Evolutionary conservation across 2,329 filamentous ascomycete species (phyloP), one percentile per base, ranked within the genome.

Genomic region (Xylariaceae sp.): DNA sequence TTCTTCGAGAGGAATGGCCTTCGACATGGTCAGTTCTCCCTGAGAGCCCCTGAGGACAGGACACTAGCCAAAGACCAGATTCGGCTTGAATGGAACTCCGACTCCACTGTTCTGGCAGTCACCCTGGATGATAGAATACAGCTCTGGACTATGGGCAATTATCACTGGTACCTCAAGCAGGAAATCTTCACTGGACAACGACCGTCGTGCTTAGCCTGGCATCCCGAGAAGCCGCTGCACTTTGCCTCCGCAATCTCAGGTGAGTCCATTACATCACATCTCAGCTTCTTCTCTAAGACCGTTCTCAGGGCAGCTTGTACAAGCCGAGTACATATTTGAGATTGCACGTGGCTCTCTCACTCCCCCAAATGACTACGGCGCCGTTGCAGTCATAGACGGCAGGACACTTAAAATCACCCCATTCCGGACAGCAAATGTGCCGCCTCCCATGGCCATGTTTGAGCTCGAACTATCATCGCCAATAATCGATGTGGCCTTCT

Each of bases 1-100:
- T 98, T 98, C 60, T 98, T 98, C 48, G 92, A 98, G 63, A 75
- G 89, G 33, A 98, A 98, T 50, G 92, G 92, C n/a, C 70, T 98
- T 38, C 77, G 90, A n/a, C 92, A 98, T 58, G 92, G 92, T 4
- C 77, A 95, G 45, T 98, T 96, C 52, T 77, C 77, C n/a, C 67
- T 98, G 13, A 77, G 85, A 29, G 74, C 70, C 3, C 64, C 73
- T 10, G 71, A 77, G 38, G 76, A 80, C 31, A 60, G 73, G 35
- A 57, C 70, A 6, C 60, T 64, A 1, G 65, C 71, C 45, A 70
- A 68, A 9, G 68, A 70, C 26, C 65, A 70, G 31, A 79, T 94
- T 35, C 62, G 64, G 18, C 65, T 98, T 11, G 71, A 75, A 30
- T 98, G 92, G 92, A 98, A 95, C 53, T 72, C 77, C 4, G 90